Conservation (phyloP, 2,329 filamentous ascomycete genomes). For the Fusarium dimerum region DNA sequence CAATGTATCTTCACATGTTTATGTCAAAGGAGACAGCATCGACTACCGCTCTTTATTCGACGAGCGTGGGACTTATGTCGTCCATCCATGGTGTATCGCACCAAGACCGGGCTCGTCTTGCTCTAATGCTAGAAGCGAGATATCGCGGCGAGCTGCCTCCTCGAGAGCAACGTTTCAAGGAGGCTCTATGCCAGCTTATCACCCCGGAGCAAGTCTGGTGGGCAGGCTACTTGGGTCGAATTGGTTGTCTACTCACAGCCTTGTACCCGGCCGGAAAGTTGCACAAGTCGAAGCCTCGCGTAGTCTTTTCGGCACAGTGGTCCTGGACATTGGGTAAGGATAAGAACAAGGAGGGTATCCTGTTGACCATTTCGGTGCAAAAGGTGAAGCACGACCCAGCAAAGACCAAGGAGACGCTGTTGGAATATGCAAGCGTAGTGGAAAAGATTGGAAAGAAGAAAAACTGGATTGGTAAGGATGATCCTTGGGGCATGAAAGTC, state of each 20-base stretch:
- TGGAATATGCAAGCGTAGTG: slow-evolving; percentile 42
- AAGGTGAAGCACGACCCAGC: slow-evolving; percentile 38
- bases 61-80: slow-evolving; percentile 63
- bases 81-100: slow-evolving; percentile 64
- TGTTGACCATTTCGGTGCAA: slow-evolving; percentile 45
- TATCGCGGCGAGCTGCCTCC: slow-evolving; percentile 64
- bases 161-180: slow-evolving; percentile 55
- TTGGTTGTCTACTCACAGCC: slow-evolving; percentile 57
- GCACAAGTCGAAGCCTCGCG: slow-evolving; percentile 37
- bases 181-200: slow-evolving; percentile 53
- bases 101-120: slow-evolving; percentile 59
- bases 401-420: slow-evolving; percentile 42
- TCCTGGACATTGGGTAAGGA: slow-evolving; percentile 41
- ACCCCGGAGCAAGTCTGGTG: slow-evolving; percentile 62
- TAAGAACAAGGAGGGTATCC: slow-evolving; percentile 41
- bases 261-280: slow-evolving; percentile 63
- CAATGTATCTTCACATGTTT: slow-evolving; percentile 55
- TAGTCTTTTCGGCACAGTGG: slow-evolving; percentile 45
- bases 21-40: slow-evolving; percentile 56
- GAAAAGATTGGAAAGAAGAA: slow-evolving; percentile 63
- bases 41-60: slow-evolving; percentile 61
- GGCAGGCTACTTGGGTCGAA: slow-evolving; percentile 62
- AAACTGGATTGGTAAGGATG: slow-evolving; percentile 45
- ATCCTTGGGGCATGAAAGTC: slow-evolving; percentile 42
- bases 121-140: slow-evolving; percentile 63